These are phyloP conservation scores for Cladosporium phlei DNA, from an alignment of 2,329 filamentous ascomycete species.

Conservation along the genomic window DNA sequence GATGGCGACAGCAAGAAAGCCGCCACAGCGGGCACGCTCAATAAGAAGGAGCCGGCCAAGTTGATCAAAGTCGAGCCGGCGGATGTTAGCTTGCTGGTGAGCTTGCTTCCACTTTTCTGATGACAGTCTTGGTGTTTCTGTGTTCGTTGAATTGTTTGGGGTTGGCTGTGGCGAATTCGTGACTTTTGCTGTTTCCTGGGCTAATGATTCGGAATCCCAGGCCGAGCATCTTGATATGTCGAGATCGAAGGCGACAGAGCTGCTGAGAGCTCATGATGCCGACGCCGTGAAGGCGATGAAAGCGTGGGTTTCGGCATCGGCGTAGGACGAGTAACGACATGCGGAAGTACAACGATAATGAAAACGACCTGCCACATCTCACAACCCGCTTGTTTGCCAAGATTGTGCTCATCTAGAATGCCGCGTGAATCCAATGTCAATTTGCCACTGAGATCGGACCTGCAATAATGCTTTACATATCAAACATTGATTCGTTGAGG, in stretches of 20 bases:
- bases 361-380: too few relatives aligned
- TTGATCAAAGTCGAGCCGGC: slow-evolving; percentile 67
- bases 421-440: too few relatives aligned
- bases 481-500: too few relatives aligned
- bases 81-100: slow-evolving; percentile 65
- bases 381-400: too few relatives aligned
- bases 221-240: slow-evolving; percentile 67
- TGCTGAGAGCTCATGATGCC: slow-evolving; percentile 68
- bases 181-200: background rate
- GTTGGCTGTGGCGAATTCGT: too few relatives aligned
- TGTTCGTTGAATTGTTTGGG: background rate
- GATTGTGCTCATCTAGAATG: too few relatives aligned
- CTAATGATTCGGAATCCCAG: slow-evolving; percentile 32
- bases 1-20: slow-evolving; percentile 35
- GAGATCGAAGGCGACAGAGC: slow-evolving; percentile 68
- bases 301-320: slow-evolving; percentile 47
- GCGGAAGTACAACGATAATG: too few relatives aligned
- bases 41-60: slow-evolving; percentile 37
- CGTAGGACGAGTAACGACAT: background rate
- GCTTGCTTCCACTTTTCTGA: too few relatives aligned
- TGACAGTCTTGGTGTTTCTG: too few relatives aligned
- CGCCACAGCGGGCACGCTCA: too few relatives aligned
- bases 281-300: slow-evolving; percentile 63
- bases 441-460: too few relatives aligned
- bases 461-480: too few relatives aligned